Conservation (phyloP, 202 grass and related monocot genomes). For the Miscanthus sacchariflorus region DNA sequence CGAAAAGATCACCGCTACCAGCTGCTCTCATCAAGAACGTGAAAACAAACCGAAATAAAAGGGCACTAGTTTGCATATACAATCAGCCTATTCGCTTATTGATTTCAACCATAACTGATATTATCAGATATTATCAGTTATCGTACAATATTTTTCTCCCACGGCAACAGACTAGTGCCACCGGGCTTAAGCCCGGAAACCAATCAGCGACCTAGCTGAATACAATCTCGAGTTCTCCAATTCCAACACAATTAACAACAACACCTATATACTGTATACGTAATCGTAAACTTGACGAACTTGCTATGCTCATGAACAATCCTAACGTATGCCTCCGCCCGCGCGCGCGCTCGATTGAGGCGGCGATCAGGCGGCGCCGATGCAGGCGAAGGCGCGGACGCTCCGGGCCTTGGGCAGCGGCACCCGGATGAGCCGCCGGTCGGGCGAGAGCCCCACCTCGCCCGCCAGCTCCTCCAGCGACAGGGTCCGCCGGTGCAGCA, state of each 20-base stretch:
- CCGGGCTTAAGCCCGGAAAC: no score
- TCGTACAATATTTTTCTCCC: no score
- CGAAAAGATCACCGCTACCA: not conserved
- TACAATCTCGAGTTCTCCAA: not conserved
- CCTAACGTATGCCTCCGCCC: not conserved
- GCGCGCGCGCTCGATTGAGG: not conserved
- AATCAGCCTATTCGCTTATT: no score
- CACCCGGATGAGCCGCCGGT: conserved; percentile 33
- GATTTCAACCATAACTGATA: no score
- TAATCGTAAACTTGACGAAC: not conserved
- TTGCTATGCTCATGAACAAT: not conserved
- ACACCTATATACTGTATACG: not conserved
- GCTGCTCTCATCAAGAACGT: not conserved
- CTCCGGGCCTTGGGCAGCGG: conserved; percentile 61
- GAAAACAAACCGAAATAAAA: not conserved
- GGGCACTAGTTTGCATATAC: not conserved
- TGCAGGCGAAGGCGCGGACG: conserved; percentile 66
- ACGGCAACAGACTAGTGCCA: no score
- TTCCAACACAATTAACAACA: not conserved
- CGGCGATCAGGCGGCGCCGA: conserved; percentile 33
- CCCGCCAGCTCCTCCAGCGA: conserved; percentile 62
- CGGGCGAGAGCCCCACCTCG: conserved; percentile 52
- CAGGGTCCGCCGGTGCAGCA: conserved; percentile 49
- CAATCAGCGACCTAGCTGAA: no score
- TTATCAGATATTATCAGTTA: no score